phyloP scores from a whole-genome alignment of 805 yeast species.

The Starmerella davenportii region DNA sequence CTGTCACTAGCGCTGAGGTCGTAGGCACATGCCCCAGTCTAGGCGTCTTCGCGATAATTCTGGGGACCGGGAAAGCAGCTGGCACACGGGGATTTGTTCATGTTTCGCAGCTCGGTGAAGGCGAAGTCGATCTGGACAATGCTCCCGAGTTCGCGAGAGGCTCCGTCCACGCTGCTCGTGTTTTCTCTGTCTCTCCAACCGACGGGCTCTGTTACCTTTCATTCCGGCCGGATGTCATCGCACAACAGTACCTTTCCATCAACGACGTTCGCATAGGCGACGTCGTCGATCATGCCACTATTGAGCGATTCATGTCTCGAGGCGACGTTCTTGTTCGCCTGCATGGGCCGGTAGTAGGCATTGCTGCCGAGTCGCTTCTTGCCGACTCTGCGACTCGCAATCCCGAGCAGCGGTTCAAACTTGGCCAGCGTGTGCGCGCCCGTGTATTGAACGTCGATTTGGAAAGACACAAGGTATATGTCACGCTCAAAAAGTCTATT shows the following conservation, averaged over 20 bases:
- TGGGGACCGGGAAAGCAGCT: conserved; percentile 32
- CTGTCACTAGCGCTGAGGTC: conserved; percentile 39
- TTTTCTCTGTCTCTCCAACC: conserved; percentile 45
- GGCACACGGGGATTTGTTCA: conserved; percentile 49
- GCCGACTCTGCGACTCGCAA: conserved; percentile 69
- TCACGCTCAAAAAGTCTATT: conserved; percentile 71
- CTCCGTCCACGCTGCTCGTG: conserved; percentile 56
- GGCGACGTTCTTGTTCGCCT: conserved; percentile 53
- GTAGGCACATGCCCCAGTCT: conserved; percentile 30
- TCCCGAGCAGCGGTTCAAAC: conserved; percentile 83
- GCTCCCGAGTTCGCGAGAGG: conserved; percentile 25
- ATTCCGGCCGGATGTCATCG: conserved; percentile 45
- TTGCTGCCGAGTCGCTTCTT: conserved; percentile 57
- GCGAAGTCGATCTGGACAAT: conserved; percentile 14
- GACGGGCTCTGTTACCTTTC: conserved; percentile 57
- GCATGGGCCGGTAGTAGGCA: conserved; percentile 44
- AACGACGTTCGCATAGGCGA: conserved; percentile 68
- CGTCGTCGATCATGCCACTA: conserved; percentile 34
- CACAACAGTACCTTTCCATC: conserved; percentile 45
- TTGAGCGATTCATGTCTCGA: conserved; percentile 38
- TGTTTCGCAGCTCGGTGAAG: conserved; percentile 42
- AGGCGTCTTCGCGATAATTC: conserved; percentile 23
- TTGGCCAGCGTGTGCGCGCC: conserved; percentile 63
- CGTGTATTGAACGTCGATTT: conserved; percentile 19
- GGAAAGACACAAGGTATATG: conserved; percentile 31